phyloP scores from a whole-genome alignment of 352 stramenopile genomes.

The Phytophthora sp. region DNA sequence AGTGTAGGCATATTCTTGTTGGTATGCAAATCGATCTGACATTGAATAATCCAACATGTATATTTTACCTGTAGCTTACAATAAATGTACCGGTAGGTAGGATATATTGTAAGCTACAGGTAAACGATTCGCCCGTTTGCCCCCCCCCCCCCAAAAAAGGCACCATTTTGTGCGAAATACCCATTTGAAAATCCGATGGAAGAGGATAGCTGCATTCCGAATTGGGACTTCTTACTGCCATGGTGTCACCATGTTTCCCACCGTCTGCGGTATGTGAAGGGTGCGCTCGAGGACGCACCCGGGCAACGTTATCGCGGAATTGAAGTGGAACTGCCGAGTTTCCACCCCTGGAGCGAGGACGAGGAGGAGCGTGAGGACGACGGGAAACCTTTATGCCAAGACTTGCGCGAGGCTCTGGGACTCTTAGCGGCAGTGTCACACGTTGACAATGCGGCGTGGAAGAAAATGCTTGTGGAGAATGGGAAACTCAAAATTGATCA shows the following conservation, averaged over 20 bases:
- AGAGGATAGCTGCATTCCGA: conserved; percentile 9
- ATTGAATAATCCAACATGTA: no score
- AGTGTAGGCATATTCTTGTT: no score
- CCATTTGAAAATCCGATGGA: conserved; percentile 11
- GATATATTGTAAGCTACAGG: no score
- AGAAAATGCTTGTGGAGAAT: conserved; percentile 27
- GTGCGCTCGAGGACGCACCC: conserved; percentile 8
- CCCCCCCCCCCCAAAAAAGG: no score
- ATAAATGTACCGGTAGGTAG: no score
- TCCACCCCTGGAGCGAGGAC: conserved; percentile 4
- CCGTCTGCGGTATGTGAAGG: conserved; percentile 22
- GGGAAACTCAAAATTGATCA: conserved; percentile 6
- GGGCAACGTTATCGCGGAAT: conserved; percentile 24
- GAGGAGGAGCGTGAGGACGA: background rate
- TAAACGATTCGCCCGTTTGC: no score
- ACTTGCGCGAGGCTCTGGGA: conserved; percentile 21
- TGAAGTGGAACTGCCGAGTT: conserved; percentile 25
- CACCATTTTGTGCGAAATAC: no score
- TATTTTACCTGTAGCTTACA: no score
- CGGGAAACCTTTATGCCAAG: background rate
- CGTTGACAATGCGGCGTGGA: conserved; percentile 33
- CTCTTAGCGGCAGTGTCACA: conserved; percentile 33
- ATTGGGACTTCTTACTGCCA: conserved; percentile 33
- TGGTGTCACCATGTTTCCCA: conserved; percentile 23
- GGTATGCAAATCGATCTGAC: background rate